A percentile compares a stretch with the other conserved stretches of the same genome.
These are phyloP conservation scores for Moricandia moricandioides DNA, from an alignment of 345 rosid genomes.

Conservation along the genomic window DNA sequence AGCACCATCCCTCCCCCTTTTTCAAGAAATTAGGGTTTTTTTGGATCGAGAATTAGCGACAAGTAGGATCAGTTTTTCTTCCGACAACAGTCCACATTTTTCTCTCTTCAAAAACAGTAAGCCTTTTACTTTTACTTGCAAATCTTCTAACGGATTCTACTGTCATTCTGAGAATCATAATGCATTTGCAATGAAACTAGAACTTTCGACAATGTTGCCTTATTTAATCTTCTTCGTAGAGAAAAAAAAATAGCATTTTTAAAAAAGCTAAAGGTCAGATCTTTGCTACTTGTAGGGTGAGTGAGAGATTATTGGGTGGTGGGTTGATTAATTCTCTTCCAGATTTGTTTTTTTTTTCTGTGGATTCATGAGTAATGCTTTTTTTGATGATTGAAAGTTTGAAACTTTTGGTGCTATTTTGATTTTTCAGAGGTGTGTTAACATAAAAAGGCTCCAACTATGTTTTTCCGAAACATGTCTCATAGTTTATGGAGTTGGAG, in stretches of 20 bases:
- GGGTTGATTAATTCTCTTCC: not conserved
- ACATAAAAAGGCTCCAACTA: no score
- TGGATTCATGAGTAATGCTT: conserved; percentile 8
- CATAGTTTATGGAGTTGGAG: not conserved
- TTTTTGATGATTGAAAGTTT: conserved; percentile 17
- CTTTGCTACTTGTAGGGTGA: conserved; percentile 14
- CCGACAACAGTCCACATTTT: conserved; percentile 20
- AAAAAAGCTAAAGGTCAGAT: not conserved
- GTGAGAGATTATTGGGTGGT: not conserved
- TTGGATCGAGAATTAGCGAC: conserved; percentile 33
- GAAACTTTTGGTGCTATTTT: conserved; percentile 21
- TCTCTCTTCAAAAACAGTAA: conserved; percentile 26
- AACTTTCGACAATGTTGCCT: conserved; percentile 13
- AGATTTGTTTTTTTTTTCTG: not conserved
- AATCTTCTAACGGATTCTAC: not conserved
- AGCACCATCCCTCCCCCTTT: not conserved
- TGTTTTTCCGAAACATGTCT: no score
- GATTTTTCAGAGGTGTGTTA: conserved; percentile 18
- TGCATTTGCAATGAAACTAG: not conserved
- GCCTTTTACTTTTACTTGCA: conserved; percentile 13
- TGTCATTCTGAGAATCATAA: not conserved
- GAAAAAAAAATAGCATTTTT: not conserved
- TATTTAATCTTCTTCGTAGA: not conserved
- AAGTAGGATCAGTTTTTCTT: conserved; percentile 15
- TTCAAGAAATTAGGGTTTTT: conserved; percentile 24